Evolutionary conservation across 768 basidiomycete species (phyloP), one percentile per base, ranked within the genome.

Genomic region (Termitomyces sp.): DNA sequence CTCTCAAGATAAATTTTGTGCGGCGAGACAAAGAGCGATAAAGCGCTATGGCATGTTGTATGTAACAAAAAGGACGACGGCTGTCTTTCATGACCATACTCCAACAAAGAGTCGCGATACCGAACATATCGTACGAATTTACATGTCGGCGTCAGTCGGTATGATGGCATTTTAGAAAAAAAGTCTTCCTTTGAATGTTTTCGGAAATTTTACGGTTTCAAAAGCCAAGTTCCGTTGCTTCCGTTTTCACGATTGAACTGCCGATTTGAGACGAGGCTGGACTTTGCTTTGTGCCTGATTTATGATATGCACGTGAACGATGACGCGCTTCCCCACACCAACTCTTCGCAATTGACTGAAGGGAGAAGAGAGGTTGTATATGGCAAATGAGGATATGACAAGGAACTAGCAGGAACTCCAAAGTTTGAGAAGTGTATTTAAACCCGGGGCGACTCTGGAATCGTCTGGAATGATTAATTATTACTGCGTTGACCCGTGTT

Each of bases 401-500:
- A 8, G 30, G 32, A 45, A 19, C 38, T 35, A 1, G 21, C 2
- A 24, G 30, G 4, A 8, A 44, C 17, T 19, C n/a, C 14, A 52
- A 24, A 37, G 35, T 37, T 17, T 17, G 35, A 46, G 37, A 40
- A 28, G 17, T 19, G 5, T 2, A 11, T 22, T 38, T 37, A 5
- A 22, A 2, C 15, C 28, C n/a, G 5, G n/a, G 32, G 30, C 17
- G 28, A 32, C 21, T 28, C 34, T 55, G 37, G 56, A 63, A 61
- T 34, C 48, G 28, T 55, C 53, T 61, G 56, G 63, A 64, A 64
- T 53, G 57, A 51, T 58, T 48, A 55, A 35, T 26, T 21, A 35
- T 26, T 21, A 26, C 44, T 56, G 45, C 50, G 59, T 58, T 60
- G 59, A 54, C 62, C 54, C 34, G 53, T 62, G 61, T 58, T 62